Percentiles rank a stretch among this genome's conserved stretches.
Conservation (phyloP, 495 filamentous ascomycete genomes). For the Talaromyces proteolyticus region DNA sequence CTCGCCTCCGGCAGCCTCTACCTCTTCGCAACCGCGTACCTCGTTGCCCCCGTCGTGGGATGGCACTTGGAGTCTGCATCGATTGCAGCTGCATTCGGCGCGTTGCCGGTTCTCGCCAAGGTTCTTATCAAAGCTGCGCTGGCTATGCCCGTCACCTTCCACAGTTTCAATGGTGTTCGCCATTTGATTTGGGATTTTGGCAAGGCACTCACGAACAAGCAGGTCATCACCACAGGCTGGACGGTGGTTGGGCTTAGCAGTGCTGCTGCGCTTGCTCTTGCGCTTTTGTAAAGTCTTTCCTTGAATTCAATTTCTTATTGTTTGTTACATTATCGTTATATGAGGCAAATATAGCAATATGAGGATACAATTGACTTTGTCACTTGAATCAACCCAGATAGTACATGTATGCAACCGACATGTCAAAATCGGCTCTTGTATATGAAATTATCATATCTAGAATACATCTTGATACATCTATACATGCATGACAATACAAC, state of each 20-base stretch:
- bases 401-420: too few relatives aligned
- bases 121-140: slow-evolving; percentile 62
- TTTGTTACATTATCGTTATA: slow-evolving; percentile 15
- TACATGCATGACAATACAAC: too few relatives aligned
- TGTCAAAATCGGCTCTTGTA: too few relatives aligned
- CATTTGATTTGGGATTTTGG: slow-evolving; percentile 86
- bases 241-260: slow-evolving; percentile 61
- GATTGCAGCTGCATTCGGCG: slow-evolving; percentile 70
- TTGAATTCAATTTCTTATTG: slow-evolving; percentile 30
- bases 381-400: too few relatives aligned
- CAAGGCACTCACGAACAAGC: slow-evolving; percentile 57
- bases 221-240: slow-evolving; percentile 72
- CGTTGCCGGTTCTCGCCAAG: slow-evolving; percentile 65
- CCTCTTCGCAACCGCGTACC: slow-evolving; percentile 76
- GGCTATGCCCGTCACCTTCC: slow-evolving; percentile 83
- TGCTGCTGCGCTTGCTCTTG: slow-evolving; percentile 55
- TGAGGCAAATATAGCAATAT: background rate
- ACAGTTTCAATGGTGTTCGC: slow-evolving; percentile 79
- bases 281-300: slow-evolving; percentile 10
- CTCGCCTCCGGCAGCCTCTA: slow-evolving; percentile 72
- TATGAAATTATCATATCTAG: too few relatives aligned
- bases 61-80: slow-evolving; percentile 79
- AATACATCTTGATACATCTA: too few relatives aligned
- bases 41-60: slow-evolving; percentile 72
- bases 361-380: too few relatives aligned